Conservation (phyloP, 169 alveolate genomes). For the Plasmodium gallinaceum region DNA sequence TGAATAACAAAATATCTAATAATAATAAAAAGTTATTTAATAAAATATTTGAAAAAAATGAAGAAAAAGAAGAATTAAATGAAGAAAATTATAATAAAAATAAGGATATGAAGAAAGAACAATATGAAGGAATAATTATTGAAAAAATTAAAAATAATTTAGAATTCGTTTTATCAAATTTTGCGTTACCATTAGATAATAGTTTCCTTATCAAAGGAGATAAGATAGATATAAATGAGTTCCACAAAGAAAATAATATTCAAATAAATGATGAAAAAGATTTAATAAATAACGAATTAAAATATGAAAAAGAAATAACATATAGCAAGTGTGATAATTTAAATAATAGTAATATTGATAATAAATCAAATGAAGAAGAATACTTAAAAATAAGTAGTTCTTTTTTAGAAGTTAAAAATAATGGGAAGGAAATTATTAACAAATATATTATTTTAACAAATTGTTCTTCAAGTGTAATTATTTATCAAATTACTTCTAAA, state of each 20-base stretch:
- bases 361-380: background rate
- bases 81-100: slow-evolving; percentile 24
- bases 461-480: slow-evolving; percentile 15
- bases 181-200: slow-evolving; percentile 38
- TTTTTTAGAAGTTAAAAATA: background rate
- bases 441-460: slow-evolving; percentile 12
- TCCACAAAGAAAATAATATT: background rate
- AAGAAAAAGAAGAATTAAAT: background rate
- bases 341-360: background rate
- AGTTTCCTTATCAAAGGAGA: slow-evolving; percentile 30
- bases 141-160: slow-evolving; percentile 39
- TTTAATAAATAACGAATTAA: background rate
- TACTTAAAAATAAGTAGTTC: background rate
- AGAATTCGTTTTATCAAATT: slow-evolving; percentile 47
- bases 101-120: slow-evolving; percentile 35
- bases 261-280: background rate
- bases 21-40: slow-evolving; percentile 17
- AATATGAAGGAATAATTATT: slow-evolving; percentile 21
- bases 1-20: background rate
- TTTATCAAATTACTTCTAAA: slow-evolving; percentile 11
- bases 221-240: background rate
- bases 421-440: slow-evolving; percentile 13
- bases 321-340: background rate
- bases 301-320: background rate
- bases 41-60: slow-evolving; percentile 7